Evolutionary conservation across 148 eudicot genomes (phyloP).

Genomic region (Persicaria tinctoria): DNA sequence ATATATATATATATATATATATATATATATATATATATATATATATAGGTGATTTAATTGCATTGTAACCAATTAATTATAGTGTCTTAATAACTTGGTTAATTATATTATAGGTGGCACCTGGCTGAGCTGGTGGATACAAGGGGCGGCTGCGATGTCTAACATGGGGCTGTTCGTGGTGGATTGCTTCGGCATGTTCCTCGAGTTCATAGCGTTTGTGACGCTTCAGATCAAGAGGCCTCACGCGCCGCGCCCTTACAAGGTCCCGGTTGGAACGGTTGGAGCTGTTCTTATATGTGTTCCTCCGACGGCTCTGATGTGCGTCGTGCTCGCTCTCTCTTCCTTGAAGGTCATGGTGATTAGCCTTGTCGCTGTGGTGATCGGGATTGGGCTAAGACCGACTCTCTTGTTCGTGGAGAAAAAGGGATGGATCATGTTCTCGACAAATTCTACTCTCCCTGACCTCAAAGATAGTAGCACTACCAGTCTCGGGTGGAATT

Average conservation of each 20-base stretch:
- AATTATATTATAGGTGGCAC: constrained; percentile 48
- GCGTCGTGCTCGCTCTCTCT: constrained; percentile 29
- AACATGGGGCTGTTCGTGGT: constrained; percentile 81
- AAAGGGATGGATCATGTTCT: constrained; percentile 23
- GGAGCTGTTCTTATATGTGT: constrained; percentile 27
- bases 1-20: too few species aligned
- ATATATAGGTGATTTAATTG: too few species aligned
- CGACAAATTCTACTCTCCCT: constrained; percentile 16
- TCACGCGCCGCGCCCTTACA: constrained; percentile 29
- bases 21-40: too few species aligned
- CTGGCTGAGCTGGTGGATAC: constrained; percentile 89
- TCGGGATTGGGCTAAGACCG: constrained; percentile 28
- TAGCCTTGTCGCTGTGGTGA: constrained; percentile 21
- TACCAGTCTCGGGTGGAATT: too few species aligned
- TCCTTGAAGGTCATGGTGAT: constrained; percentile 24
- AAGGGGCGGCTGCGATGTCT: constrained; percentile 72
- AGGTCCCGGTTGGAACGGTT: constrained; percentile 29
- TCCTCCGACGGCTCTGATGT: constrained; percentile 25
- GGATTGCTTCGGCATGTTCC: constrained; percentile 42
- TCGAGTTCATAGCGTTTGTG: constrained; percentile 36
- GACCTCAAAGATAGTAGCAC: constrained; percentile 3
- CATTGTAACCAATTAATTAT: too few species aligned
- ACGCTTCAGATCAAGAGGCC: constrained; percentile 28
- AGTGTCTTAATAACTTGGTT: too few species aligned
- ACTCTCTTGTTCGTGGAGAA: constrained; percentile 19